Base-by-base conservation (phyloP, 2,329 filamentous ascomycete genomes). In the Orbilia javanica region DNA sequence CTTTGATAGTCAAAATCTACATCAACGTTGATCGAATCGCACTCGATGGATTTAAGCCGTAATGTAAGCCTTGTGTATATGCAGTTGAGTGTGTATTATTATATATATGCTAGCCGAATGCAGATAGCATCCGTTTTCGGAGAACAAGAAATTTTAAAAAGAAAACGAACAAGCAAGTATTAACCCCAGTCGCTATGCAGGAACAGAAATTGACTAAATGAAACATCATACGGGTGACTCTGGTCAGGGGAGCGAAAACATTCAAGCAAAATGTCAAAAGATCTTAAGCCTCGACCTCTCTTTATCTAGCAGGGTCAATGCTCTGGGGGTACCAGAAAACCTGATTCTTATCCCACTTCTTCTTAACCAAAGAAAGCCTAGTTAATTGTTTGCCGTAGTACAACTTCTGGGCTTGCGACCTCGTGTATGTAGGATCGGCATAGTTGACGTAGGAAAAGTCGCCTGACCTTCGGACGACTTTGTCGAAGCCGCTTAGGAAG, bases 301-400 rank as follows among this genome's bases (percentile, higher is more conserved):
- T 27, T 15, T 50, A 27, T 13, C 5, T 50, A 15, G 74, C 74
- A n/a, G 74, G 74, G 31, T 79, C 68, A 46, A 79, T 79, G 48
- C 75, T 74, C 18, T 79, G 75, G 13, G 75, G 75, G 48, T 79
- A 79, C 68, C 70, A 79, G 44, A 79, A 79, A 20, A 79, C 64
- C 25, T 79, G 68, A 15, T 66, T 48, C 25, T 65, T 74, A 42
- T 79, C 75, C 25, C 36, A 79, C 57, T 79, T 79, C 64, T 73
- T 74, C 75, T 79, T 79, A 22, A 70, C 55, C 27, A 65, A 15
- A 25, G 31, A 34, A n/a, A 79, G 57, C 36, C 48, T 44, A 3
- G 22, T 50, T 31, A 69, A 74, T 18, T 74, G 68, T 6, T 25
- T 42, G 18, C 75, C 75, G 18, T 79, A 79, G 52, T 79, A 79